Conservation (phyloP, 768 basidiomycete species). For the Strobilomyces echinocephalus region DNA sequence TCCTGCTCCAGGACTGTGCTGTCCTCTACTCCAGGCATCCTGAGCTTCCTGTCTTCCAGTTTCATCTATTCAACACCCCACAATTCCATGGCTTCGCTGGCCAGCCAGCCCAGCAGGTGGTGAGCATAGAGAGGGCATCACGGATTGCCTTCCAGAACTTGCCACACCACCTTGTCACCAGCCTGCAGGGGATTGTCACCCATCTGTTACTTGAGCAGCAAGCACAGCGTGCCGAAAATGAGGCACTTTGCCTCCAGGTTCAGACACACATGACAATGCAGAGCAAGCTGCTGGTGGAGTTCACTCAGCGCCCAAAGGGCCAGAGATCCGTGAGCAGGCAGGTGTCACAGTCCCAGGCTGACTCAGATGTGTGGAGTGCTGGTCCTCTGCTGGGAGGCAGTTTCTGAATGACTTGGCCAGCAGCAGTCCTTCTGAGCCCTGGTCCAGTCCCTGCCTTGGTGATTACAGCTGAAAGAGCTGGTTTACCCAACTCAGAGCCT, state of each 20-base stretch:
- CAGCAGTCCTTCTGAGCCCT: no score
- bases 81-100: background rate
- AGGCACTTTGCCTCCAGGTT: background rate
- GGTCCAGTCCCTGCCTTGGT: no score
- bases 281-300: background rate
- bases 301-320: no score
- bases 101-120: constrained; percentile 8
- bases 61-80: constrained; percentile 24
- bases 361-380: no score
- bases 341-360: no score
- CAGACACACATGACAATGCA: background rate
- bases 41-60: no score
- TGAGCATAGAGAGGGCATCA: background rate
- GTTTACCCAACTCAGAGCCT: no score
- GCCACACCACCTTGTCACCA: constrained; percentile 12
- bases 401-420: no score
- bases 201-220: background rate
- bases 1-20: constrained; percentile 36
- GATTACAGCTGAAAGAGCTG: no score
- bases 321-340: no score
- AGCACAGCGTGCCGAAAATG: background rate
- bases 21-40: constrained; percentile 22
- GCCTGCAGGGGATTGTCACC: background rate
- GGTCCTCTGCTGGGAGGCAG: no score
- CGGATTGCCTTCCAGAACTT: constrained; percentile 20